phyloP scores from a whole-genome alignment of 2,329 filamentous ascomycete genomes.

The Scortechinia acanthostroma region DNA sequence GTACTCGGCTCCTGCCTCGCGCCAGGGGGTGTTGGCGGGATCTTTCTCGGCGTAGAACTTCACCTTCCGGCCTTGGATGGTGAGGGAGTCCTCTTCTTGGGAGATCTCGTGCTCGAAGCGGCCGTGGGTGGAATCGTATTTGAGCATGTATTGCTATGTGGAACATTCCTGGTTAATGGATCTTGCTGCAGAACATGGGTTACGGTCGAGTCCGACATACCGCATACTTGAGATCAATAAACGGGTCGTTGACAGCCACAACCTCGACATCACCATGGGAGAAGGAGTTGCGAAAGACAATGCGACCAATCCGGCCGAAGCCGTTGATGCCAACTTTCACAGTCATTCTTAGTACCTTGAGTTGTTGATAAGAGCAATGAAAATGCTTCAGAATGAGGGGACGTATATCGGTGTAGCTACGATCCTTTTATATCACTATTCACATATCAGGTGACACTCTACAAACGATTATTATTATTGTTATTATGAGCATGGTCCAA shows the following conservation, averaged over 20 bases:
- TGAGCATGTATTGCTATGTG: constrained; percentile 93
- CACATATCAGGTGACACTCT: too few species aligned
- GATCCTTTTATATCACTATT: too few species aligned
- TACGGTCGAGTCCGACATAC: constrained; percentile 52
- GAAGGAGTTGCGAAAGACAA: constrained; percentile 96
- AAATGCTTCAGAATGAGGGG: too few species aligned
- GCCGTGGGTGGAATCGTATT: constrained; percentile 97
- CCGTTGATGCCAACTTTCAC: constrained; percentile 95
- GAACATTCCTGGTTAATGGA: neutral
- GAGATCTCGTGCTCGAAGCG: constrained; percentile 87
- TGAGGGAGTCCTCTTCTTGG: constrained; percentile 63
- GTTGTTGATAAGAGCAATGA: too few species aligned
- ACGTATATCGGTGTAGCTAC: too few species aligned
- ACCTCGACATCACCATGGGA: constrained; percentile 85
- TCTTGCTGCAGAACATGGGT: neutral
- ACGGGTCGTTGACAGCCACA: constrained; percentile 97
- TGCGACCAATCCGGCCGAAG: constrained; percentile 98
- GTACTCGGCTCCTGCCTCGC: constrained; percentile 80
- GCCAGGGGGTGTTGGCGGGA: constrained; percentile 85
- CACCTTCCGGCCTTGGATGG: constrained; percentile 90
- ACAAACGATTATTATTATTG: too few species aligned
- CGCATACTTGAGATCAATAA: constrained; percentile 96
- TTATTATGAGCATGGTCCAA: too few species aligned
- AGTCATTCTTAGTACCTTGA: too few species aligned
- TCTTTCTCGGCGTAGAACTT: constrained; percentile 91